These are phyloP conservation scores for Debaryomyces tyrocola DNA, from an alignment of 805 yeast species.

Conservation along the genomic window DNA sequence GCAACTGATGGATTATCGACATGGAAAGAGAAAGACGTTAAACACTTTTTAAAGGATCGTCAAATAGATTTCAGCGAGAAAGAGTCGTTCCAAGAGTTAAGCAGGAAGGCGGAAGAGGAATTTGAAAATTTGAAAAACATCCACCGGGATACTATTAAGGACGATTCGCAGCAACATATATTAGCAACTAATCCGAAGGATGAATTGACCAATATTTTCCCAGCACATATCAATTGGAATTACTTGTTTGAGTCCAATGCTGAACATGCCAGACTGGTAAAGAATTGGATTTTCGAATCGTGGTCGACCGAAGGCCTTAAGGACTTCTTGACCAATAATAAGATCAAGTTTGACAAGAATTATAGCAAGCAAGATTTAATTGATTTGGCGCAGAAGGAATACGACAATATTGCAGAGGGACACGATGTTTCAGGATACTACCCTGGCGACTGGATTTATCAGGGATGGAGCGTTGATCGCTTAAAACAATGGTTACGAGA, in stretches of 20 bases:
- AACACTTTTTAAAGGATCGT: constrained; percentile 28
- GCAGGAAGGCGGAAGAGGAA: constrained; percentile 24
- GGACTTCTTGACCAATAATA: constrained; percentile 28
- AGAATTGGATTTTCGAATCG: constrained; percentile 50
- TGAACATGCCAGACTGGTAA: constrained; percentile 8
- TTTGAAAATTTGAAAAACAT: constrained; percentile 18
- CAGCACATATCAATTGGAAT: constrained; percentile 14
- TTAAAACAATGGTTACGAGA: constrained; percentile 50
- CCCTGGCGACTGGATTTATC: constrained; percentile 53
- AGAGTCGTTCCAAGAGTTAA: constrained; percentile 20
- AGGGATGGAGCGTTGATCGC: constrained; percentile 52
- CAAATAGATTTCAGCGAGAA: constrained; percentile 20
- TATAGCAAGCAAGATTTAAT: constrained; percentile 34
- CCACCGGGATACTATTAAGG: constrained; percentile 8
- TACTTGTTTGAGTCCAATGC: constrained; percentile 10
- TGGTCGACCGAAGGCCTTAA: constrained; percentile 40
- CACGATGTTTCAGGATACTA: constrained; percentile 43
- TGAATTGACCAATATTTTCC: constrained; percentile 13
- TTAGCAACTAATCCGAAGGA: constrained; percentile 14
- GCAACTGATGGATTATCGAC: constrained; percentile 4
- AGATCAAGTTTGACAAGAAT: constrained; percentile 25
- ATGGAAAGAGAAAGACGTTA: constrained; percentile 21
- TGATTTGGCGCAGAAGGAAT: constrained; percentile 41
- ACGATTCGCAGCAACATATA: constrained; percentile 13
- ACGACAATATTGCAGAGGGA: constrained; percentile 35